Conservation (phyloP, 495 filamentous ascomycete genomes). For the Bathelium albidoporum region DNA sequence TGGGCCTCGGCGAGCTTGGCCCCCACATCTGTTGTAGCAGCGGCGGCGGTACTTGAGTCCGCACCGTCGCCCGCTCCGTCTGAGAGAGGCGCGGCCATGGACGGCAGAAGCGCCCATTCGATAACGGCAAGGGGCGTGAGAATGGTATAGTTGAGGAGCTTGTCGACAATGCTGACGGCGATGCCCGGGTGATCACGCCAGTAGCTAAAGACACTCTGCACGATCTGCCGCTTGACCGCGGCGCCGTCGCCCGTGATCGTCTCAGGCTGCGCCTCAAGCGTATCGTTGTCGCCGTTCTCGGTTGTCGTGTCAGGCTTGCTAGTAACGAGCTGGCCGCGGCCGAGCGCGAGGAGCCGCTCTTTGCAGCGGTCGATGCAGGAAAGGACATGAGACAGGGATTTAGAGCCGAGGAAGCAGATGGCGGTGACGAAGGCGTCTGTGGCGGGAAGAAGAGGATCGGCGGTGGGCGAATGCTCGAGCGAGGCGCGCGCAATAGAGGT, state of each 20-base stretch:
- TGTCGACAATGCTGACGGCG: conserved; percentile 89
- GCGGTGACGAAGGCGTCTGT: conserved; percentile 89
- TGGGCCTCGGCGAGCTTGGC: conserved; percentile 59
- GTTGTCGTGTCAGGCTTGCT: conserved; percentile 28
- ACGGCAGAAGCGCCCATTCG: conserved; percentile 73
- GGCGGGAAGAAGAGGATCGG: conserved; percentile 70
- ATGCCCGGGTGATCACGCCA: conserved; percentile 90
- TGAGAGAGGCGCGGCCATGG: conserved; percentile 36
- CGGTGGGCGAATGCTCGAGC: conserved; percentile 20
- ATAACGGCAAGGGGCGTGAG: conserved; percentile 72
- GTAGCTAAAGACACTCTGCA: conserved; percentile 80
- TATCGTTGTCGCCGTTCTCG: conserved; percentile 69
- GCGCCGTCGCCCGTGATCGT: conserved; percentile 23
- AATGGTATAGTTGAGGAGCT: conserved; percentile 94
- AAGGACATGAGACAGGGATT: conserved; percentile 90
- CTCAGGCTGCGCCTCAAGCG: conserved; percentile 10
- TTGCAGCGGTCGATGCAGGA: conserved; percentile 95
- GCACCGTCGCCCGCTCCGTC: background rate
- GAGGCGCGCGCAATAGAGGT: conserved; percentile 42
- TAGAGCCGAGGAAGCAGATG: conserved; percentile 84
- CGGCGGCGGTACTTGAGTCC: background rate
- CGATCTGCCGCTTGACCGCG: conserved; percentile 72
- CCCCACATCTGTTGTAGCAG: too few species aligned
- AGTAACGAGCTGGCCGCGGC: conserved; percentile 24
- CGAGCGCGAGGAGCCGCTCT: conserved; percentile 73